Evolutionary conservation across 2,329 filamentous ascomycete species (phyloP), one percentile per base, ranked within the genome.

Genomic region (Aspergillus brasiliensis): DNA sequence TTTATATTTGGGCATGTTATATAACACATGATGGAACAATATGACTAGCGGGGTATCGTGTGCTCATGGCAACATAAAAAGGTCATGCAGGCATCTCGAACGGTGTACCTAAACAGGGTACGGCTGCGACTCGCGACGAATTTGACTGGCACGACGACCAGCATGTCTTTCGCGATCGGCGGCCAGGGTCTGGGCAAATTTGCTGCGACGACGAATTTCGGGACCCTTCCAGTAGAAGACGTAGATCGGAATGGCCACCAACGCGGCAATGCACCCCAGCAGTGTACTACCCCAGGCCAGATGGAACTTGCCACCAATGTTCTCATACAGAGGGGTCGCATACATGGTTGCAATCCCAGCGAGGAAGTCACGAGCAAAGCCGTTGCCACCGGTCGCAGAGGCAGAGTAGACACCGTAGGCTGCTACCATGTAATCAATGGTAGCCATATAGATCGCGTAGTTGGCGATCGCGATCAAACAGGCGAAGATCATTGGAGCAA

Each of bases 381-480:
- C 87, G 65, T 89, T 89, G 15, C 87, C 86, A 42, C 87, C 87
- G 0, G 86, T 88, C 0, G 87, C 87, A 0, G 85, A 88, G 8
- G 87, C 86, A 0, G 86, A 84, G 71, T 87, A 89, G 0, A 83
- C 83, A 0, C 86, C 87, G 67, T 90, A 90, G 2, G 86, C 86
- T 56, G 84, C 86, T 58, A 88, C 85, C 82, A 88, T 87, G 71
- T 88, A 88, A 67, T 88, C 86, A 65, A 89, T 87, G 2, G 85
- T 87, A 7, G 86, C 83, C 82, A 88, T 87, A 73, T 89, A 88
- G 54, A 88, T 87, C 15, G 77, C 74, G 60, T 82, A 84, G 67
- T 89, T 89, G 40, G 87, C 86, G 48, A 89, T 83, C 21, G 85
- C 87, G 38, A 89, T 84, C 34, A 88, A 75, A 8, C 80, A 75